Conservation (phyloP, 176 grass and related monocot genomes). For the Triticum monococcum region DNA sequence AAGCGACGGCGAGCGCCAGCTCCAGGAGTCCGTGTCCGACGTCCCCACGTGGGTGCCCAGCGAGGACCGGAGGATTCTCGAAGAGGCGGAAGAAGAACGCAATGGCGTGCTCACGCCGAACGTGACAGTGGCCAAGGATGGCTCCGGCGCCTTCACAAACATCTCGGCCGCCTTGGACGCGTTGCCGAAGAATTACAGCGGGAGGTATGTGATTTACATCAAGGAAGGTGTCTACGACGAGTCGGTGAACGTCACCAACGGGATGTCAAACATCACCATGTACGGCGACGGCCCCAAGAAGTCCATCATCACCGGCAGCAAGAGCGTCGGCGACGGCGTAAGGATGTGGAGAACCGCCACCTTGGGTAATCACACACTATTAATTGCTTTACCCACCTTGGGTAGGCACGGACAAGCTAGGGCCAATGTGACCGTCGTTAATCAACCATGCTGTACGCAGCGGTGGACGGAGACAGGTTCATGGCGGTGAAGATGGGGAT, state of each 20-base stretch:
- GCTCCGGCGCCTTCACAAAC: slow-evolving; percentile 65
- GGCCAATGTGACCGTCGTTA: background rate
- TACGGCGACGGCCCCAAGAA: slow-evolving; percentile 73
- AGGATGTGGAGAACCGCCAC: slow-evolving; percentile 73
- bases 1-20: background rate
- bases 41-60: slow-evolving; percentile 44
- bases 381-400: background rate
- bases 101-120: slow-evolving; percentile 47
- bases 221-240: slow-evolving; percentile 90
- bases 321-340: slow-evolving; percentile 58
- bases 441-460: slow-evolving; percentile 24
- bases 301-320: slow-evolving; percentile 76
- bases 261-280: slow-evolving; percentile 64
- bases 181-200: slow-evolving; percentile 48
- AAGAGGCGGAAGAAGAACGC: background rate
- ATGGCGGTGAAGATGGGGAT: slow-evolving; percentile 59
- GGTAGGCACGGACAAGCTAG: background rate
- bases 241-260: slow-evolving; percentile 51
- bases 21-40: background rate
- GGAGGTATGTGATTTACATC: slow-evolving; percentile 77
- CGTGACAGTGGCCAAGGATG: slow-evolving; percentile 83
- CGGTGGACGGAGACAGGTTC: slow-evolving; percentile 65
- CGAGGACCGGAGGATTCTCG: slow-evolving; percentile 43
- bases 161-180: slow-evolving; percentile 69
- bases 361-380: slow-evolving; percentile 34